Percentiles rank a stretch among this genome's conserved stretches.
These are phyloP conservation scores for Canariomyces notabilis DNA, from an alignment of 2,329 filamentous ascomycete genomes.

Conservation along the genomic window DNA sequence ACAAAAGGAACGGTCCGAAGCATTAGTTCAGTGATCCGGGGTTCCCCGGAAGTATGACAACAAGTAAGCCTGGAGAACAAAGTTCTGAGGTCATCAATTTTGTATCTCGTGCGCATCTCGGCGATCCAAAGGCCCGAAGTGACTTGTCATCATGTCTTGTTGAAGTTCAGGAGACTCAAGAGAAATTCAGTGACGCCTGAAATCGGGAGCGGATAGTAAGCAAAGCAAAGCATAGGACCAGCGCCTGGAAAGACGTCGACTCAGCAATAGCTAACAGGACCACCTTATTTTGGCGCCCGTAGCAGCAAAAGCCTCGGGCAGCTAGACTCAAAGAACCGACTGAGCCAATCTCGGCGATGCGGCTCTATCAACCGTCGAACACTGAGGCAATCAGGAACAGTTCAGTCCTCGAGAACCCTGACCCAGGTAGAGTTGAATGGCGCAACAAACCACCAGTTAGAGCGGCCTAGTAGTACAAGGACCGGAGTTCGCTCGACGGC, in stretches of 20 bases:
- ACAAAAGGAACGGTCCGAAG: constrained; percentile 14
- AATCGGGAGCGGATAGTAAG: background rate
- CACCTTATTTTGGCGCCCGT: no score
- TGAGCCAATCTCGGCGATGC: background rate
- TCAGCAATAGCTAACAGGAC: no score
- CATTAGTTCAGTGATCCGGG: background rate
- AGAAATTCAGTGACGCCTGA: background rate
- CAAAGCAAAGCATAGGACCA: no score
- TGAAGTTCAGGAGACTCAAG: background rate
- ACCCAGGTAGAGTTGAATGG: background rate
- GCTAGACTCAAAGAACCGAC: no score
- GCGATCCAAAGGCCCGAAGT: background rate
- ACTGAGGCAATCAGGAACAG: background rate
- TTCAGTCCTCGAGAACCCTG: background rate
- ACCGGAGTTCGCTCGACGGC: background rate
- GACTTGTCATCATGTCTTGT: background rate
- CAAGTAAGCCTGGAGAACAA: background rate
- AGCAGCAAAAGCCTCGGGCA: no score
- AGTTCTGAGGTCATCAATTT: constrained; percentile 9
- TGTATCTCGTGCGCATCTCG: constrained; percentile 1
- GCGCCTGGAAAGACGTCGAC: no score
- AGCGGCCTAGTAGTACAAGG: background rate
- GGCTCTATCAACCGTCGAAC: background rate
- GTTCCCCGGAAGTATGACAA: constrained; percentile 2
- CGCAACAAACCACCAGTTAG: background rate